A percentile compares a stretch with the other conserved stretches of the same genome.
Evolutionary conservation across 1,284 basidiomycete genomes (phyloP).

Genomic region (Ustilago lituana): DNA sequence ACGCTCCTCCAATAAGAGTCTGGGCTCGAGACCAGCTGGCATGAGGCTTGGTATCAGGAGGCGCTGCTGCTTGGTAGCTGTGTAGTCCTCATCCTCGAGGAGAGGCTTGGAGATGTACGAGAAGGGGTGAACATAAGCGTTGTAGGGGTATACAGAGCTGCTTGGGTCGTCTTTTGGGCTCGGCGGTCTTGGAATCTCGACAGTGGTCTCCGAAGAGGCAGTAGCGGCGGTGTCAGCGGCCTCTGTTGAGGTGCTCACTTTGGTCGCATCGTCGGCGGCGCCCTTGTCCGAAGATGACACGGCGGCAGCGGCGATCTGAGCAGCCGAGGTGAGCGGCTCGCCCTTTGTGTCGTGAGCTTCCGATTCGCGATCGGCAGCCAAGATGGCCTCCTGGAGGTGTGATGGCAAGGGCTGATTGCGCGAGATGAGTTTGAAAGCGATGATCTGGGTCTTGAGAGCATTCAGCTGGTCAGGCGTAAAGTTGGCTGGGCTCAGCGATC

Average conservation of each 20-base stretch:
- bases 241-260: conserved; percentile 26
- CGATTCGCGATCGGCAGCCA: conserved; percentile 63
- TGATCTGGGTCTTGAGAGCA: conserved; percentile 85
- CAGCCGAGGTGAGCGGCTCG: conserved; percentile 72
- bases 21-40: conserved; percentile 92
- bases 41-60: conserved; percentile 87
- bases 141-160: conserved; percentile 92
- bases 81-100: conserved; percentile 53
- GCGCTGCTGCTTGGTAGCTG: conserved; percentile 78
- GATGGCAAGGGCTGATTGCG: conserved; percentile 84
- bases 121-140: conserved; percentile 88
- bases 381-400: conserved; percentile 79
- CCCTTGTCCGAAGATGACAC: conserved; percentile 69
- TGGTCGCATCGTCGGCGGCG: conserved; percentile 72
- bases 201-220: conserved; percentile 50
- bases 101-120: conserved; percentile 69
- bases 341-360: conserved; percentile 71
- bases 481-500: conserved; percentile 48
- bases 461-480: conserved; percentile 82
- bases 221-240: conserved; percentile 14
- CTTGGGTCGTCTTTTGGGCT: conserved; percentile 74
- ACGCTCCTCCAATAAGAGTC: conserved; percentile 87
- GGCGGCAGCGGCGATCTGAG: conserved; percentile 80
- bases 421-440: conserved; percentile 84
- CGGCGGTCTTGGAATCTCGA: conserved; percentile 50